Conservation (phyloP, 331 rosid species). For the Rosa hybrid region DNA sequence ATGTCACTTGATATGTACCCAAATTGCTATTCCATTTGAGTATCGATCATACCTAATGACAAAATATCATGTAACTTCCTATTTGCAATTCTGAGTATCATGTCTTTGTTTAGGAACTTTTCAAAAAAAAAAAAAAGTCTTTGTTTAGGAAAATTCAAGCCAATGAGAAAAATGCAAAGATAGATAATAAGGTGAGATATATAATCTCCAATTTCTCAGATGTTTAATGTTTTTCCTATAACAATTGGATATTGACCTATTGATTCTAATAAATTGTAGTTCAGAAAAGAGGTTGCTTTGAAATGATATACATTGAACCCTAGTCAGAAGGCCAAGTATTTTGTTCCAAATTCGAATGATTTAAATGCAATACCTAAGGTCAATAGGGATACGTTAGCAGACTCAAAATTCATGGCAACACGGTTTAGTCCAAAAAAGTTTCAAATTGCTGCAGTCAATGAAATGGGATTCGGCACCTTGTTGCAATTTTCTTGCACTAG, state of each 20-base stretch:
- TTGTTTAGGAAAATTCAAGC: not conserved
- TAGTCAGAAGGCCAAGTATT: not conserved
- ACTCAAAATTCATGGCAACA: not conserved
- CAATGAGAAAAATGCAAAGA: not conserved
- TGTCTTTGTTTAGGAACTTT: no score
- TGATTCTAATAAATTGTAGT: not conserved
- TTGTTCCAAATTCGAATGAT: not conserved
- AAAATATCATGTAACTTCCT: no score
- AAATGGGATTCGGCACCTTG: not conserved
- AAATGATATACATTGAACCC: not conserved
- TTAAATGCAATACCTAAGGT: not conserved
- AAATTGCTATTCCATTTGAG: no score
- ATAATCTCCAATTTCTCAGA: no score
- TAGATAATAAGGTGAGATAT: not conserved
- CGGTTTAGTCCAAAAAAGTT: not conserved
- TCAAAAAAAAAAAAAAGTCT: no score
- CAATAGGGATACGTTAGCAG: not conserved
- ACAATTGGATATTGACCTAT: accelerated
- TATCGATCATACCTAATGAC: no score
- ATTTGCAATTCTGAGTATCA: no score
- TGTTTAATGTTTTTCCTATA: no score
- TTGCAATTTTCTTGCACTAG: not conserved
- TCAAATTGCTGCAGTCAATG: not conserved
- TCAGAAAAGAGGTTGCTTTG: not conserved
- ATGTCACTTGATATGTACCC: no score